Evolutionary conservation across 106 monocot genomes (phyloP).

Genomic region (Phalaenopsis aphrodite): DNA sequence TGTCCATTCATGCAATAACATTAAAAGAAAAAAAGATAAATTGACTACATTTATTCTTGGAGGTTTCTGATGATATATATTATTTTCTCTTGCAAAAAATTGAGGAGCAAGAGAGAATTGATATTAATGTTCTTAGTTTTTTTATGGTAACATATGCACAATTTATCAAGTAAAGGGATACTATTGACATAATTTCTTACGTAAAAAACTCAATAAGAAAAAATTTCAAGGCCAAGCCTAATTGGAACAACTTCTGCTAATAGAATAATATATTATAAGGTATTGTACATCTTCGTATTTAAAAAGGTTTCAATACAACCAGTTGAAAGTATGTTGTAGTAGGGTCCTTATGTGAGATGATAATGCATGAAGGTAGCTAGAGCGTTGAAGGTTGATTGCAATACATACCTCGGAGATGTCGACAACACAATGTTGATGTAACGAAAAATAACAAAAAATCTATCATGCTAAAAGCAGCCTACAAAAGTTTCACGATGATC

Average conservation of each 20-base stretch:
- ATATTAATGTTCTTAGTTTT: no score
- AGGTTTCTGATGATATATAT: no score
- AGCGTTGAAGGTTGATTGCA: no score
- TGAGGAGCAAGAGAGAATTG: no score
- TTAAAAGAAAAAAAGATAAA: no score
- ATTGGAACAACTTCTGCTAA: neutral
- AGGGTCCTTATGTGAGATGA: neutral
- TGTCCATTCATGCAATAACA: no score
- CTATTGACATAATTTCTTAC: neutral
- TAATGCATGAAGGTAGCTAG: neutral
- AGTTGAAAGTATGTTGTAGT: neutral
- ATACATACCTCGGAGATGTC: no score
- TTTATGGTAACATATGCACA: neutral
- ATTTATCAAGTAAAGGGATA: neutral
- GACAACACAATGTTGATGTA: neutral
- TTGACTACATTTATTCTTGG: no score
- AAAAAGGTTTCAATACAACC: neutral
- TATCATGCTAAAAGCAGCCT: neutral
- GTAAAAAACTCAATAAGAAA: neutral
- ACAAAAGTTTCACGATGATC: neutral
- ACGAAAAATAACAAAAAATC: neutral
- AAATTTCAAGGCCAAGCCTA: neutral
- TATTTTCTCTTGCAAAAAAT: no score
- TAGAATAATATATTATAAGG: neutral
- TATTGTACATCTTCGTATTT: no score